Percentiles rank a stretch among this genome's conserved stretches.
Conservation (phyloP, 352 stramenopile genomes). For the Pythium grandisporangium region DNA sequence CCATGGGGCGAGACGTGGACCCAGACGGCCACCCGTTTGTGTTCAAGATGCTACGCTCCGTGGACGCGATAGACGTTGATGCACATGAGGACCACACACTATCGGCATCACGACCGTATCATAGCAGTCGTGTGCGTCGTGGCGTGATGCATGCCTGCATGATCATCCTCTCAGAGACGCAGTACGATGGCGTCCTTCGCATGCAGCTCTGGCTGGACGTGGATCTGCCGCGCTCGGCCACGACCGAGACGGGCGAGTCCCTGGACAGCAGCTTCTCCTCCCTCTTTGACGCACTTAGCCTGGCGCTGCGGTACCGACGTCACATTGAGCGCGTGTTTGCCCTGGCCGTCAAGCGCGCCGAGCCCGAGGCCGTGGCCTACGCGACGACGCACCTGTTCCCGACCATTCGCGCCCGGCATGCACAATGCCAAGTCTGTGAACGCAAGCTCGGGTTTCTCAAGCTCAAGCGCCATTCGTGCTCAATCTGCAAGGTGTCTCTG, state of each 20-base stretch:
- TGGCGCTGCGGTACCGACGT: slow-evolving; percentile 50
- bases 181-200: slow-evolving; percentile 38
- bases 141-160: slow-evolving; percentile 52
- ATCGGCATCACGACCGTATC: too few relatives aligned
- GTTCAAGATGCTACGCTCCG: slow-evolving; percentile 53
- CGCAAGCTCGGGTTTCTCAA: slow-evolving; percentile 47
- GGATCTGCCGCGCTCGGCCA: slow-evolving; percentile 22
- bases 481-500: slow-evolving; percentile 51
- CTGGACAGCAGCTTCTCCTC: slow-evolving; percentile 21
- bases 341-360: slow-evolving; percentile 18
- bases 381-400: slow-evolving; percentile 15
- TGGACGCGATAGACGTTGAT: slow-evolving; percentile 17
- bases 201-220: slow-evolving; percentile 70
- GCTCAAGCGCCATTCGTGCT: slow-evolving; percentile 54
- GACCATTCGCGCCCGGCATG: slow-evolving; percentile 22
- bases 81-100: too few relatives aligned
- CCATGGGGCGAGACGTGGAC: slow-evolving; percentile 32
- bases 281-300: slow-evolving; percentile 59
- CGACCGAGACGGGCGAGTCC: neutral
- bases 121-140: slow-evolving; percentile 21
- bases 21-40: slow-evolving; percentile 31
- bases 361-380: slow-evolving; percentile 15
- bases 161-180: slow-evolving; percentile 49
- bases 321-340: slow-evolving; percentile 38
- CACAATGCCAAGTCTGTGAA: slow-evolving; percentile 60